Evolutionary conservation across 192 early-diverging fungal species (phyloP).

Genomic region (Mortierella hygrophila): DNA sequence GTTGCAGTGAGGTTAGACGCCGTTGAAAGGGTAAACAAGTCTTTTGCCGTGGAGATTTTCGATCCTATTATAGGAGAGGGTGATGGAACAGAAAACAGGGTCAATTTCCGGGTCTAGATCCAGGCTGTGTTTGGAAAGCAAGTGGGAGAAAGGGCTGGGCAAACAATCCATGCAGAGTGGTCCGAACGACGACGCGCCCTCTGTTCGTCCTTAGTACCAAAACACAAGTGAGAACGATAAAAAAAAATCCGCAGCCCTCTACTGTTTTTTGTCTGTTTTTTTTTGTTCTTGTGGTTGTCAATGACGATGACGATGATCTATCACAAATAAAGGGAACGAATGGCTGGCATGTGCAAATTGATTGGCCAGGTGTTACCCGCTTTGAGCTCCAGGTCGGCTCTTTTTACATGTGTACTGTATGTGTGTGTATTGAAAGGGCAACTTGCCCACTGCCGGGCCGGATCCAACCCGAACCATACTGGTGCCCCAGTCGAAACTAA

Average conservation of each 20-base stretch:
- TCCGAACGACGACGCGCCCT: slow-evolving; percentile 1
- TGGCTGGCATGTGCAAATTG: slow-evolving; percentile 8
- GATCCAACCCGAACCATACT: slow-evolving; percentile 5
- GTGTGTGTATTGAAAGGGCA: too few relatives aligned
- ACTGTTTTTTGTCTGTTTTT: background rate
- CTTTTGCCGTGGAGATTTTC: background rate
- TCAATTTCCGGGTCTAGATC: background rate
- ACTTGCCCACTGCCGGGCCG: background rate
- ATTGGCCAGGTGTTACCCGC: background rate
- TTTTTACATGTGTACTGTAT: background rate
- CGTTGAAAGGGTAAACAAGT: background rate
- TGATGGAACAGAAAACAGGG: background rate
- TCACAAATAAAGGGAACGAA: background rate
- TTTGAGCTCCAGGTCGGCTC: slow-evolving; percentile 7
- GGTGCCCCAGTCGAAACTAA: slow-evolving; percentile 8
- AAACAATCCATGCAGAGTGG: slow-evolving; percentile 4
- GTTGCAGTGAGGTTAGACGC: background rate
- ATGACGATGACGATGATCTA: background rate
- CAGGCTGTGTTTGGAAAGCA: background rate
- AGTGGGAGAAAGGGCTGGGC: background rate
- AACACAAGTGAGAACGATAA: background rate
- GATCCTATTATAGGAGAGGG: background rate
- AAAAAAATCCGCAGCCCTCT: background rate
- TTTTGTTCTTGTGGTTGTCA: background rate
- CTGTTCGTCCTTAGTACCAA: background rate